These are phyloP conservation scores for Chrysanthemum lavandulifolium DNA, from an alignment of 129 eudicot species.

Conservation along the genomic window DNA sequence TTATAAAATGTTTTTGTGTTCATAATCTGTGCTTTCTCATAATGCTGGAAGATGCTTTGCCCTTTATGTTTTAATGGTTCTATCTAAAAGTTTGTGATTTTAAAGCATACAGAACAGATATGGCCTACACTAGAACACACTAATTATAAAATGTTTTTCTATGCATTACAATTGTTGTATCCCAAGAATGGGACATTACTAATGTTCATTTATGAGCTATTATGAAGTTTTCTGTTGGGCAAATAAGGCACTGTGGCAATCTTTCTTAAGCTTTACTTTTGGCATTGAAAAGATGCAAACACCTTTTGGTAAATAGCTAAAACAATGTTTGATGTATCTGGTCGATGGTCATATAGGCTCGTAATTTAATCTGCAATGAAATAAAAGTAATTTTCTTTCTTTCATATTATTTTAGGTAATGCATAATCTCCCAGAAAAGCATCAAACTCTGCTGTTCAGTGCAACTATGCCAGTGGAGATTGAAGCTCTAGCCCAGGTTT, in stretches of 20 bases:
- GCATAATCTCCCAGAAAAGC: conserved; percentile 75
- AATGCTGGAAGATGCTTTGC: background rate
- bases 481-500: conserved; percentile 84
- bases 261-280: background rate
- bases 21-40: background rate
- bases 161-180: conserved; percentile 1
- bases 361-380: conserved; percentile 4
- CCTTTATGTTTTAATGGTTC: background rate
- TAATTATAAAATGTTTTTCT: background rate
- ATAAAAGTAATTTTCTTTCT: background rate
- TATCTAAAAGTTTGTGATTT: background rate
- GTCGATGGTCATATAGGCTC: background rate
- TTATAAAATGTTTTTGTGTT: too few species aligned
- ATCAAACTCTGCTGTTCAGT: conserved; percentile 78
- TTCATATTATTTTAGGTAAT: conserved; percentile 49
- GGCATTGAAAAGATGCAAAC: background rate
- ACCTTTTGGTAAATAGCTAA: conserved; percentile 8
- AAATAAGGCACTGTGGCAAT: conserved; percentile 8
- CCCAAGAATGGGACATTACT: background rate
- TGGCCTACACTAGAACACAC: background rate
- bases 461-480: conserved; percentile 95
- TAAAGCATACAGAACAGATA: background rate
- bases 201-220: conserved; percentile 1
- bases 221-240: background rate
- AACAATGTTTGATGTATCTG: background rate